A percentile compares a stretch with the other conserved stretches of the same genome.
These are phyloP conservation scores for Fusarium acutatum DNA, from an alignment of 2,329 filamentous ascomycete species.

Conservation along the genomic window DNA sequence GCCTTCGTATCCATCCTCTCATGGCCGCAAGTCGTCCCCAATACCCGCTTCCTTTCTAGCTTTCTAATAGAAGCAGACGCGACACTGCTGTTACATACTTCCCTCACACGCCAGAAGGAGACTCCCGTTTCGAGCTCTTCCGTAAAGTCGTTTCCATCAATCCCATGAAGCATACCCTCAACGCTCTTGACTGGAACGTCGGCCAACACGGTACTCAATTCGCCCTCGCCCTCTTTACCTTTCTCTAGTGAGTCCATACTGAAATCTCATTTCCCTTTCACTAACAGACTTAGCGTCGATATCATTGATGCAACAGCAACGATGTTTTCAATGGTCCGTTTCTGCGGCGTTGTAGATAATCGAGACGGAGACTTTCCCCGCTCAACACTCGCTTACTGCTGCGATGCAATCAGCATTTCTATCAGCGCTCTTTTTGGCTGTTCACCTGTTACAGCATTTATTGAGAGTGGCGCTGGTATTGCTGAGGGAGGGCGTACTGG, in stretches of 20 bases:
- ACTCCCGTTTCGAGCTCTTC: slow-evolving; percentile 79
- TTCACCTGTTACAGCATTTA: slow-evolving; percentile 74
- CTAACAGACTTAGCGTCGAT: slow-evolving; percentile 57
- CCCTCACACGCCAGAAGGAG: slow-evolving; percentile 71
- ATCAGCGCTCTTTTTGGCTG: slow-evolving; percentile 72
- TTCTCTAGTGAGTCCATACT: slow-evolving; percentile 60
- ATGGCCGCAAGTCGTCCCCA: slow-evolving; percentile 69
- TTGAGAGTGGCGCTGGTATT: slow-evolving; percentile 76
- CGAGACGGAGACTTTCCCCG: slow-evolving; percentile 78
- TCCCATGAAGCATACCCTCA: slow-evolving; percentile 70
- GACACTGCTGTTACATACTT: slow-evolving; percentile 77
- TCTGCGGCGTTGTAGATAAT: slow-evolving; percentile 67
- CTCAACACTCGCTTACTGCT: slow-evolving; percentile 77
- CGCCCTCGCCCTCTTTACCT: slow-evolving; percentile 76
- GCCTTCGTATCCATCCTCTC: slow-evolving; percentile 82
- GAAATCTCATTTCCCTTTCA: accelerated
- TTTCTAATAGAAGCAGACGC: slow-evolving; percentile 7
- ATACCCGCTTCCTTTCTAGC: accelerated
- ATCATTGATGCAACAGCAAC: slow-evolving; percentile 78
- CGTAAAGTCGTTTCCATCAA: slow-evolving; percentile 82
- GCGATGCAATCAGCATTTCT: slow-evolving; percentile 71
- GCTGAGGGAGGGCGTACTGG: slow-evolving; percentile 75
- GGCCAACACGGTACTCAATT: slow-evolving; percentile 73
- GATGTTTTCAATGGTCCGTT: slow-evolving; percentile 77
- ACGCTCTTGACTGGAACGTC: slow-evolving; percentile 75